A percentile compares a stretch with the other conserved stretches of the same genome.
Conservation (phyloP, 352 stramenopile species). For the Phytophthora brassicae region DNA sequence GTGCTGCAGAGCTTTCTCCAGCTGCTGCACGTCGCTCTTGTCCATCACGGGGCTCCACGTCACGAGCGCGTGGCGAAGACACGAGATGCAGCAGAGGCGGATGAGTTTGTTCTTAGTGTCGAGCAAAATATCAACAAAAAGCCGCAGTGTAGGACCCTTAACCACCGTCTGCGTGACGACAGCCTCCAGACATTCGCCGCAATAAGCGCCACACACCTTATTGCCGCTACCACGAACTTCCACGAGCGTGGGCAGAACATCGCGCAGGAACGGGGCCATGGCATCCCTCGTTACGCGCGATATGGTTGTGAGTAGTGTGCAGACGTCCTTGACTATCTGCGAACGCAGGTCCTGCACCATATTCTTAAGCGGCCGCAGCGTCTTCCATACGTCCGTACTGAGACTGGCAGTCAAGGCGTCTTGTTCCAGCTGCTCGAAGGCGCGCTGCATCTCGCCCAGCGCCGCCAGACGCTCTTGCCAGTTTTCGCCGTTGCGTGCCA, state of each 20-base stretch:
- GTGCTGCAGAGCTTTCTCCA: slow-evolving; percentile 74
- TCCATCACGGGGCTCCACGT: slow-evolving; percentile 78
- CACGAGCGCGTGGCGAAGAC: slow-evolving; percentile 49
- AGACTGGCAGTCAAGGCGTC: slow-evolving; percentile 37
- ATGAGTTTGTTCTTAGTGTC: slow-evolving; percentile 87
- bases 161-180: slow-evolving; percentile 68
- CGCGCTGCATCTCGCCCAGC: slow-evolving; percentile 61
- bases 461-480: slow-evolving; percentile 79
- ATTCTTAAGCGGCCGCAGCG: slow-evolving; percentile 66
- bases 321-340: slow-evolving; percentile 88
- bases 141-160: slow-evolving; percentile 70
- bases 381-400: slow-evolving; percentile 66
- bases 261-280: slow-evolving; percentile 76
- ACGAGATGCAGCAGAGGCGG: slow-evolving; percentile 70
- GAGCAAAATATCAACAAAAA: slow-evolving; percentile 72
- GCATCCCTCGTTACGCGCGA: slow-evolving; percentile 67
- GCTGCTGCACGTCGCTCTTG: slow-evolving; percentile 78
- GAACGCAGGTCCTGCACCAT: slow-evolving; percentile 82
- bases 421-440: slow-evolving; percentile 64
- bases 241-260: slow-evolving; percentile 71
- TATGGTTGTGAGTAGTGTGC: slow-evolving; percentile 56
- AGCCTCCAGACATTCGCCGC: slow-evolving; percentile 71
- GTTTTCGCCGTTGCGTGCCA: slow-evolving; percentile 77
- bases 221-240: slow-evolving; percentile 83
- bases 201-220: slow-evolving; percentile 84